phyloP scores from a whole-genome alignment of 202 grass and related monocot genomes.

The Cymbopogon flexuosus region DNA sequence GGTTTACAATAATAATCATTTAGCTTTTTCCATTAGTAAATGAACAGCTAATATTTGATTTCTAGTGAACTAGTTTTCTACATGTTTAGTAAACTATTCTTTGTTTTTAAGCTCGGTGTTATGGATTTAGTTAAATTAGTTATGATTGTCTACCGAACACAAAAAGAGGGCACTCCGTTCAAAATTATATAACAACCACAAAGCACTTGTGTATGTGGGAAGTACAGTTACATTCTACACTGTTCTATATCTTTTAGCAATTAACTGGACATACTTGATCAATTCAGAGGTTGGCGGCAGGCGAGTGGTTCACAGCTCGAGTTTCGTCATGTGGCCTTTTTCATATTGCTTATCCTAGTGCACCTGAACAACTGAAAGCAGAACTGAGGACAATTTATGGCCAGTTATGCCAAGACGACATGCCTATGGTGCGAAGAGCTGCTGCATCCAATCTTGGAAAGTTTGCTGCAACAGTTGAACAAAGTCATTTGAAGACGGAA shows the following conservation, averaged over 20 bases:
- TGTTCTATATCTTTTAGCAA: neutral
- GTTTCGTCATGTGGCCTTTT: conserved; percentile 91
- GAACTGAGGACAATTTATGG: conserved; percentile 78
- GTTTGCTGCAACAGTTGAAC: conserved; percentile 84
- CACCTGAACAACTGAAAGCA: conserved; percentile 67
- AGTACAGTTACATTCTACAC: neutral
- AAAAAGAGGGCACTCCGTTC: neutral
- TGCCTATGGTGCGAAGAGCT: conserved; percentile 97
- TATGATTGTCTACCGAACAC: neutral
- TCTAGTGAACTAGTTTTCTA: neutral
- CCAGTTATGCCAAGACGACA: conserved; percentile 92
- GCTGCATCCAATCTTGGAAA: conserved; percentile 96
- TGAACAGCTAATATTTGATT: neutral
- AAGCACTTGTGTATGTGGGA: neutral
- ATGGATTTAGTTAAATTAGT: neutral
- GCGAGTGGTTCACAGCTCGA: conserved; percentile 92
- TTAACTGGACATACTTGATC: neutral
- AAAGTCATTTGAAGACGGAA: conserved; percentile 73
- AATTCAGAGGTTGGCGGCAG: conserved; percentile 68
- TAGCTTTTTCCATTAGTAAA: neutral
- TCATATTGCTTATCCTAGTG: conserved; percentile 88
- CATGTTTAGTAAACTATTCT: neutral
- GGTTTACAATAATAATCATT: neutral
- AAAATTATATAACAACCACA: neutral
- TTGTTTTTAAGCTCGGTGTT: neutral